Evolutionary conservation across 1,284 basidiomycete genomes (phyloP), one percentile per base, ranked within the genome.

Genomic region (Apiotrichum siamense): DNA sequence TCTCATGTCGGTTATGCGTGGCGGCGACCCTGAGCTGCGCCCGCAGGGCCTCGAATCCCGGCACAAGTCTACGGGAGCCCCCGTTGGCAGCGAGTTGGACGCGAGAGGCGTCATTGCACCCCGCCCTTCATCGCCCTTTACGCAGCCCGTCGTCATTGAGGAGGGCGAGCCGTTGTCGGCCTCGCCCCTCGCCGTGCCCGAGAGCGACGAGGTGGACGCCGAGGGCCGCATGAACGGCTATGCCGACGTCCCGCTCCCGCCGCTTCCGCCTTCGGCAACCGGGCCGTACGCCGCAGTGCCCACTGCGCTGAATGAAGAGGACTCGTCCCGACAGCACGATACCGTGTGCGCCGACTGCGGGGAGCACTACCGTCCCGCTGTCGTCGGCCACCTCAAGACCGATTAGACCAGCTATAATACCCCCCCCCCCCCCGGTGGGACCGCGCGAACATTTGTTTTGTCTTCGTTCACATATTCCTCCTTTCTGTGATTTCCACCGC

Each of bases 1-100:
- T 69, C 83, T 96, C 79, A 82, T 83, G 67, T 86, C 86, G 12
- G 81, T 89, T 63, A 89, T 93, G 84, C 82, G 86, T 10, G 85
- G 85, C 29, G 88, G 88, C 2, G 87, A 81, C 49, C 31, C 58
- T 3, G 46, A 50, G 1, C 55, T 69, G 9, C 59, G 72, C 29
- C 71, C 71, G 12, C 39, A 46, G 7, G 70, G 70, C 1, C 52
- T 73, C 21, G 54, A 58, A 49, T 37, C 55, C 18, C 39, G 44
- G 7, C 26, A 39, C 6, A 42, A 26, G 47, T 9, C n/a, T 4
- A 26, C 13, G 3, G 24, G 26, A 24, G 24, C n/a, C 2, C 45
- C 29, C 3, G 44, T 45, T n/a, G 44, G 44, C 24, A 13, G 21
- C 33, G 44, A 45, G 25, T 25, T 36, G 3, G 44, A 45, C 33